Base-by-base conservation (phyloP, 169 alveolate species). In the Babesia ovata region DNA sequence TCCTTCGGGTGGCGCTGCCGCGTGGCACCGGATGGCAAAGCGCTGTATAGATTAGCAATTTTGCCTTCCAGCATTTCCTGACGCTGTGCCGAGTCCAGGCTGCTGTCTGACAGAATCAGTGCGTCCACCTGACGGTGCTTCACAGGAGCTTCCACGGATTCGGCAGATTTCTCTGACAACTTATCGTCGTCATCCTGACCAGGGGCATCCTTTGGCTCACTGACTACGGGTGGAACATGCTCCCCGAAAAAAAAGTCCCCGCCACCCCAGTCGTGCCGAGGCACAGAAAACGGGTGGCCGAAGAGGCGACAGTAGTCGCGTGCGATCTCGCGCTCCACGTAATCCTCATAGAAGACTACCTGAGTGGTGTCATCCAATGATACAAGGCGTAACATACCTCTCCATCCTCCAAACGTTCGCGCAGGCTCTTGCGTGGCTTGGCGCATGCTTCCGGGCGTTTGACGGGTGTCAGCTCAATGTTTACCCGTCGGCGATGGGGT, bases 371-470 rank as follows among this genome's bases (percentile, higher is more conserved):
- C 12, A 22, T 14, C 53, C 11, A 10, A 48, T 3, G 2, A 4
- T 2, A 36, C 9, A 3, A 8, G 4, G 17, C 14, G 74, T 22
- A 28, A 42, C 61, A 0, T 24, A 84, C 87, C 86, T 87, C 93
- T 21, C 93, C 93, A 58, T 82, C 88, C 46, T 77, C 78, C 46
- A 87, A 57, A 22, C 86, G 77, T 66, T 84, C 62, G 22, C 93
- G 44, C 36, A 87, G 77, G 16, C 73, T 45, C 63, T 87, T 87
- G 56, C 76, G 77, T 39, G 70, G 75, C 52, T 50, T 52, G 22
- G 59, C 2, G 48, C 61, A 8, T 8, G 60, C 22, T 12, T 24
- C 85, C 10, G 24, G 48, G 46, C 33, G 57, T 61, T 59, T 62
- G 24, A 54, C 65, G 19, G 77, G 71, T 2, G 58, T 26, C 39